Evolutionary conservation across 1,139 yeast genomes (phyloP), one percentile per base, ranked within the genome.

Genomic region (Lodderomyces orthopsilosis): DNA sequence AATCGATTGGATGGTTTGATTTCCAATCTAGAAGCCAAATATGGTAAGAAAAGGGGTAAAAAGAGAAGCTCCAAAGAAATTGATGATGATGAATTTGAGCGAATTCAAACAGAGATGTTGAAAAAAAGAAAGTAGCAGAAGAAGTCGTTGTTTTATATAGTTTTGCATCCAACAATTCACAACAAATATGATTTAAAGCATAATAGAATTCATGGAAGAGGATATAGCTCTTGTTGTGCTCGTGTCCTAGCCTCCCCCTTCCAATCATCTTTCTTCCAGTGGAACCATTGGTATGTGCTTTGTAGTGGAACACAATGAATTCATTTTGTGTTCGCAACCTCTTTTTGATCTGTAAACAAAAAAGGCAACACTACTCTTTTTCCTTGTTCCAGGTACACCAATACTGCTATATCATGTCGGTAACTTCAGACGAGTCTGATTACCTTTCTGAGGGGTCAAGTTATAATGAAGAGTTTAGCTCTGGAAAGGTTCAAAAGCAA

Each of bases 11-110:
- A 77, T 45, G 67, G 62, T 43, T 61, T 81, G 50, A 76, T 83
- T 21, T 66, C 66, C 34, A 63, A 66, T 12, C 60, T 84, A 47
- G 85, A 83, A 53, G 65, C 69, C 19, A 83, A 84, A 59, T 83
- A 84, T 50, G 74, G 57, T 12, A 58, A 57, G 42, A 66, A 63
- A 46, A 63, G 59, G 48, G 74, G 68, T 10, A 64, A 65, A 51
- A 69, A 65, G 55, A 57, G 76, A 45, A 23, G 40, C 15, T 55
- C 51, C 28, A 68, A 62, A 18, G 55, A 75, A 1, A 34, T 42
- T 24, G 62, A 61, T 33, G 74, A 66, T 23, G 72, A 68, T 43
- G 62, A 59, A 35, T 62, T 62, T 40, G 58, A 55, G 19, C 51
- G 51, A 42, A 56, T 70, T 35, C 77, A 74, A 33, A 57, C 51